Base-by-base conservation (phyloP, 1,139 yeast genomes). In the Taphrina flavorubra region DNA sequence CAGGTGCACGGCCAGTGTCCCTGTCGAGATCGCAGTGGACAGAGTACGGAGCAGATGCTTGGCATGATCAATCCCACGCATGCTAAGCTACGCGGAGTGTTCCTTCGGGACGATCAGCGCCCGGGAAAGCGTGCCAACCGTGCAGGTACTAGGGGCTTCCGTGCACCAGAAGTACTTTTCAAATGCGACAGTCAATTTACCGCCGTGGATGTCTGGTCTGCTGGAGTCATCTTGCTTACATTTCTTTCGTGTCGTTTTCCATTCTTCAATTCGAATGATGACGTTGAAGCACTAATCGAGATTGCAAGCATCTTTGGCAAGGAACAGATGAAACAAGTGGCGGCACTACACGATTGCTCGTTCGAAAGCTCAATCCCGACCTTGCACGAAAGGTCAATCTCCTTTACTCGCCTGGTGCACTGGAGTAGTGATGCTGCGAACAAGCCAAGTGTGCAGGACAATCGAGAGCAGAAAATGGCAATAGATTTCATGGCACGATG, bases 141-240 rank as follows among this genome's bases (percentile, higher is more conserved):
- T 74, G 99, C 99, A 0, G 99, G 99, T 1, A 95, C 99, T 0
- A 84, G 99, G 74, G 98, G 98, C 0, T 92, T 92, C 76, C 83
- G 98, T 73, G 97, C 98, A 0, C 97, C 97, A 0, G 98, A 92
- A 77, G 97, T 92, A 1, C 80, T 92, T 70, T 84, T 92, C 78
- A 91, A 91, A 77, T 92, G 98, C 78, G 86, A 90, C 1, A 87
- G 89, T 70, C 98, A 92, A 79, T 83, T 89, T 8, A 85, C 90
- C 46, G 69, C 88, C 76, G 85, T 92, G 53, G 97, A 92, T 77
- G 85, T 91, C 16, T 92, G 97, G 97, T 88, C 97, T 1, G 96
- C 92, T 0, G 97, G 97, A 1, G 90, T 92, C 4, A 89, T 91
- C 72, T 84, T 92, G 39, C 80, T 92, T 70, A 88, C 96, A 59